These are phyloP conservation scores for Telopea speciosissima DNA, from an alignment of 177 flowering plant genomes.

Conservation along the genomic window DNA sequence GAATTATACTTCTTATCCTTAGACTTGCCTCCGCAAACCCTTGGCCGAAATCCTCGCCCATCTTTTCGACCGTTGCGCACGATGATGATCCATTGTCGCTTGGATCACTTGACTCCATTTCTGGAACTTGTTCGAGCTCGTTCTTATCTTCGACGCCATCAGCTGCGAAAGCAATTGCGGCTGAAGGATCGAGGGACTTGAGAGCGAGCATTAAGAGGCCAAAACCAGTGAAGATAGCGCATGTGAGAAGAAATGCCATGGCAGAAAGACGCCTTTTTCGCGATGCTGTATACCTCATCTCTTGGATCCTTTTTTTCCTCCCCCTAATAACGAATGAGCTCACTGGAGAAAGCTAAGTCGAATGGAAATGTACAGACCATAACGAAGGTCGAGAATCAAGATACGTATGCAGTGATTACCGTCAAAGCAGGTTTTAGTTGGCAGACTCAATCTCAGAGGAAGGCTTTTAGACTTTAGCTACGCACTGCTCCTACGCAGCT, in stretches of 20 bases:
- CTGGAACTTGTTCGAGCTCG: neutral
- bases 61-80: conserved; percentile 90
- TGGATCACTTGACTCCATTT: neutral
- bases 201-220: conserved; percentile 31
- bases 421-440: no score
- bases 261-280: conserved; percentile 23
- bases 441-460: no score
- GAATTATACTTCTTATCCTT: conserved; percentile 53
- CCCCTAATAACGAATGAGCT: no score
- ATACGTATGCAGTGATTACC: no score
- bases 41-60: conserved; percentile 56
- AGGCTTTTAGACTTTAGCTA: no score
- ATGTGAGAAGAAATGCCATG: conserved; percentile 16
- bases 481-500: no score
- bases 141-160: neutral
- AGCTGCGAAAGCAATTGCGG: conserved; percentile 3
- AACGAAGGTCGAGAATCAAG: no score
- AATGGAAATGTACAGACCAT: neutral
- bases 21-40: conserved; percentile 48
- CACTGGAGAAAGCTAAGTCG: no score
- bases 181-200: conserved; percentile 32
- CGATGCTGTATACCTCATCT: conserved; percentile 15
- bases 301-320: neutral
- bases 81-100: conserved; percentile 1
- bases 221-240: conserved; percentile 19